phyloP scores from a whole-genome alignment of 2,329 filamentous ascomycete genomes.

The Amylocarpus encephaloides region DNA sequence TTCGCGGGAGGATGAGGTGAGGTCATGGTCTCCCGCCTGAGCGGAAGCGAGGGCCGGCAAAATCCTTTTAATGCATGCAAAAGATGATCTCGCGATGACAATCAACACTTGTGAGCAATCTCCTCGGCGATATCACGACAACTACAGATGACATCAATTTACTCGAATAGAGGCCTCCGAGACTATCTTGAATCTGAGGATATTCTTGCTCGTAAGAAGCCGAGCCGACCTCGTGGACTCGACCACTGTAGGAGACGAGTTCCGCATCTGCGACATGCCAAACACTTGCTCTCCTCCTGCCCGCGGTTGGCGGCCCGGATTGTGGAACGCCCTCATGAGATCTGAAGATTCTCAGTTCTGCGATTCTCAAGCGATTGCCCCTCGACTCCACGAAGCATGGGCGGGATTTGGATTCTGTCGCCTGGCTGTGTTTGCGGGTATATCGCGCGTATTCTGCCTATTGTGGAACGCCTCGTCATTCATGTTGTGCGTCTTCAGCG shows the following conservation, averaged over 20 bases:
- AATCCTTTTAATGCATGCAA: not conserved
- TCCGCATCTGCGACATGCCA: too few species aligned
- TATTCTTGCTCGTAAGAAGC: too few species aligned
- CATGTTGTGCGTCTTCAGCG: not conserved
- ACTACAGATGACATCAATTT: too few species aligned
- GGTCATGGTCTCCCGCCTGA: not conserved
- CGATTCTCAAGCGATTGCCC: not conserved
- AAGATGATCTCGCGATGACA: too few species aligned
- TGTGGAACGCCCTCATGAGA: not conserved
- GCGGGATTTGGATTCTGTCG: constrained; percentile 1
- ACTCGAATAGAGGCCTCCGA: too few species aligned
- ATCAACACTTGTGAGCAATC: too few species aligned
- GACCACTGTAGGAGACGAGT: too few species aligned
- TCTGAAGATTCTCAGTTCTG: not conserved
- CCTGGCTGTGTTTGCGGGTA: constrained; percentile 12
- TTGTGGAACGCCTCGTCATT: not conserved
- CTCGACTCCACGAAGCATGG: not conserved
- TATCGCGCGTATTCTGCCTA: constrained; percentile 8
- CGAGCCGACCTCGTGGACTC: too few species aligned
- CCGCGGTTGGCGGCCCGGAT: not conserved
- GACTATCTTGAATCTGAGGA: too few species aligned
- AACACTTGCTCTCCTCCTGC: not conserved
- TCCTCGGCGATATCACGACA: too few species aligned
- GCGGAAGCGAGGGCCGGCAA: constrained; percentile 1
- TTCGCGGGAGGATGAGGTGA: not conserved